Evolutionary conservation across 2,329 filamentous ascomycete species (phyloP).

Genomic region (Chaetothyriales sp.): DNA sequence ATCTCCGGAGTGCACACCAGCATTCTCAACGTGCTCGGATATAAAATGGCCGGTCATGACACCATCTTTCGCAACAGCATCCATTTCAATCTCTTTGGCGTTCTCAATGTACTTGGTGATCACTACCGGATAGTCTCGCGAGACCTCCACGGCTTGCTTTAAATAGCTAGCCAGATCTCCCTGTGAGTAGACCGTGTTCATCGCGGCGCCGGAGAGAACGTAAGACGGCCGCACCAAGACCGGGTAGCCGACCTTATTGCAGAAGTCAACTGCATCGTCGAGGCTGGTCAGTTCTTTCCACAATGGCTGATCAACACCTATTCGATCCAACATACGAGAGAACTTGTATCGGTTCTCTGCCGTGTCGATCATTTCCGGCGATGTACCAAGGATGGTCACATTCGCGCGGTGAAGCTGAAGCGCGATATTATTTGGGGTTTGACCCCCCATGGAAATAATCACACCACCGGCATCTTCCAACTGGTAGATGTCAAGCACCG

Average conservation of each 20-base stretch:
- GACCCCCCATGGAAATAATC: conserved; percentile 88
- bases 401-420: conserved; percentile 75
- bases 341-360: conserved; percentile 98
- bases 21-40: conserved; percentile 97
- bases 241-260: conserved; percentile 75
- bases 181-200: conserved; percentile 98
- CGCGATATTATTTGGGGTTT: conserved; percentile 96
- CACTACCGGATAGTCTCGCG: conserved; percentile 86
- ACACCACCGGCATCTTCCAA: conserved; percentile 71
- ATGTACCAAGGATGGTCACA: conserved; percentile 85
- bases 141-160: conserved; percentile 81
- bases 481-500: conserved; percentile 83
- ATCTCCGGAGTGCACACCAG: conserved; percentile 95
- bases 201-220: conserved; percentile 88
- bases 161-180: conserved; percentile 81
- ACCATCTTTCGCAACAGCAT: conserved; percentile 83
- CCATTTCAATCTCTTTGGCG: conserved; percentile 99
- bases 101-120: conserved; percentile 99
- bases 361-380: conserved; percentile 95
- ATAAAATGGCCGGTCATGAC: conserved; percentile 89
- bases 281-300: conserved; percentile 98
- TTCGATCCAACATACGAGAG: conserved; percentile 90
- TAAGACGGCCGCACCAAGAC: conserved; percentile 93
- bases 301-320: conserved; percentile 85
- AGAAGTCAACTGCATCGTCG: conserved; percentile 76